Base-by-base conservation (phyloP, 495 filamentous ascomycete genomes). In the Podospora australis region DNA sequence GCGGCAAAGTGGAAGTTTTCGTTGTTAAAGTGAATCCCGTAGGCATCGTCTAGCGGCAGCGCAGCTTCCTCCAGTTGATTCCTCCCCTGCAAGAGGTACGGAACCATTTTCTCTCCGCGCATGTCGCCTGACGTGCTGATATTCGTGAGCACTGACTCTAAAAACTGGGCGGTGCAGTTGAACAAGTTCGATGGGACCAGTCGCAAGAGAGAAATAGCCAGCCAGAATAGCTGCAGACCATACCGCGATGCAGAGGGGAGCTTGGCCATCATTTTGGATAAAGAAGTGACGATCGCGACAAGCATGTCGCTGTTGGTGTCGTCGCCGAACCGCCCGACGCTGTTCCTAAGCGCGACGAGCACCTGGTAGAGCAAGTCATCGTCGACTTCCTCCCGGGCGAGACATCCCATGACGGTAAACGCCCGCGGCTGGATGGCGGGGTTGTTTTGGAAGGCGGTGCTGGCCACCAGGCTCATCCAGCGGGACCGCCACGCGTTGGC, bases 231-330 rank as follows among this genome's bases (percentile, higher is more conserved):
- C 56, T 84, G 81, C n/a, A 80, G 57, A 2, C 78, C 78, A 58
- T 84, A 84, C 21, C 81, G 74, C 22, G 79, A 83, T 1, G 78
- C 71, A 16, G 75, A 70, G 13, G 78, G 77, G 22, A 84, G 70
- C 56, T 84, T 83, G 28, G 74, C 72, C 70, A 83, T 81, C 79
- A 84, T 82, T 60, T 84, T 84, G 25, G 80, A 80, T 21, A 84
- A 57, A 17, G 75, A 72, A 10, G 76, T 81, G 10, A 83, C 70
- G 48, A 84, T 81, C 19, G 78, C 71, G n/a, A 79, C 74, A 25
- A 84, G 70, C 79, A 84, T 81, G 44, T 84, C 81, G 56, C 70
- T 73, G 56, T 78, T 79, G 42, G 65, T 72, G 22, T 77, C 78
- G 46, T 80, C 77, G 13, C 73, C 69, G 53, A 81, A 83, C 17